A percentile compares a stretch with the other conserved stretches of the same genome.
phyloP scores from a whole-genome alignment of 2,329 filamentous ascomycete genomes.

The Corniculantispora saksenae region DNA sequence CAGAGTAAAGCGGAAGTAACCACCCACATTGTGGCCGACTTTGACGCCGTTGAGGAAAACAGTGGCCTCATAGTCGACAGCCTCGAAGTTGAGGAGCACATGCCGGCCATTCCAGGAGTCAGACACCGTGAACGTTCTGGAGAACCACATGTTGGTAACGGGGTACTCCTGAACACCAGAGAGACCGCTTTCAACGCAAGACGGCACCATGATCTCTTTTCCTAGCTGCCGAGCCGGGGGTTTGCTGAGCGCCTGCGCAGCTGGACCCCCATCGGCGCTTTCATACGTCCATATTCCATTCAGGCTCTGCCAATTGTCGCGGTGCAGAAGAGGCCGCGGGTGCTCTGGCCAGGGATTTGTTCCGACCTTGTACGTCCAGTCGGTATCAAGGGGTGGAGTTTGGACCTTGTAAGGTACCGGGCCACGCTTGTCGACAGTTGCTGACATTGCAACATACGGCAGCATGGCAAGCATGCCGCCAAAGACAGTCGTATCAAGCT shows the following conservation, averaged over 20 bases:
- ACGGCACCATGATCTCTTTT: slow-evolving; percentile 45
- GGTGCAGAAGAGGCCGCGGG: slow-evolving; percentile 57
- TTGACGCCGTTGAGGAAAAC: slow-evolving; percentile 60
- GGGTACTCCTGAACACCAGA: slow-evolving; percentile 49
- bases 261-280: slow-evolving; percentile 28
- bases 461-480: slow-evolving; percentile 1
- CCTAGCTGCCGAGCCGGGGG: slow-evolving; percentile 32
- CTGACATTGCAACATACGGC: neutral
- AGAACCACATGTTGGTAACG: slow-evolving; percentile 49
- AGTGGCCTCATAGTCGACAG: slow-evolving; percentile 58
- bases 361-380: slow-evolving; percentile 52
- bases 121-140: slow-evolving; percentile 53
- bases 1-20: slow-evolving; percentile 62
- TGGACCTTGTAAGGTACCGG: slow-evolving; percentile 33
- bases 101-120: slow-evolving; percentile 44
- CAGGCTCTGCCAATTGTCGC: slow-evolving; percentile 55
- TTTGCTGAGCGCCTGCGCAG: slow-evolving; percentile 22
- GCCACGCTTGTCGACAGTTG: slow-evolving; percentile 4
- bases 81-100: slow-evolving; percentile 58
- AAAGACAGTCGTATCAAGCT: neutral
- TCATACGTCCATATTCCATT: slow-evolving; percentile 61
- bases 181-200: slow-evolving; percentile 47
- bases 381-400: slow-evolving; percentile 44
- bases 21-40: slow-evolving; percentile 57
- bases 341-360: slow-evolving; percentile 57